Evolutionary conservation across 306 rosid species (phyloP), one percentile per base, ranked within the genome.

Genomic region (Urtica urens): DNA sequence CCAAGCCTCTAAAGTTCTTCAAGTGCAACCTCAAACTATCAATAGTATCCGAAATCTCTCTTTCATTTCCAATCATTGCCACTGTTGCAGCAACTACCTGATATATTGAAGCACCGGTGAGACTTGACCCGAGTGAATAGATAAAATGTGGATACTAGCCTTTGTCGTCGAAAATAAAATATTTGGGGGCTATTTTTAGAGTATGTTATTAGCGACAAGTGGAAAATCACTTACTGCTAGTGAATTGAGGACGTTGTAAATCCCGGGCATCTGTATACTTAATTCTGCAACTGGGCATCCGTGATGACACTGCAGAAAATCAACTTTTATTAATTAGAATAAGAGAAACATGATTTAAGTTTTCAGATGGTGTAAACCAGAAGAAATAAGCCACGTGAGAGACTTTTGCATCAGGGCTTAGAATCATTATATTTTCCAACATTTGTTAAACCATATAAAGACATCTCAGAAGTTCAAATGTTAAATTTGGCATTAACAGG

Each of bases 201-300:
- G 13, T 21, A 13, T 31, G 6, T 19, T 17, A 20, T 43, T 38
- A 4, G 12, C 23, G 17, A 44, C 3, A 31, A 35, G 14, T 15
- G 24, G 30, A 23, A 29, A 35, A 25, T 15, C 10, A 49, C 73
- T 60, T 33, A 68, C 68, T 19, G 64, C 68, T 27, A 61, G 30
- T 17, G 73, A 68, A 49, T 62, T 68, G 49, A 68, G 60, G 33
- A 68, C 60, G 21, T 68, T 68, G 43, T 68, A 60, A 61, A 49
- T 37, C 26, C 64, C 68, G 2, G 74, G 59, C 49, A 62, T 37
- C 55, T 49, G 64, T 50, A 68, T 29, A 49, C 51, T 49, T 59
- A 61, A 42, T 1, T 56, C 64, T 49, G 50, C 55, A 59, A 61
- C 68, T 27, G 40, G 58, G 33, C 17, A 21, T 15, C 55, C 68